phyloP scores from a whole-genome alignment of 352 stramenopile genomes.

The Phytophthora sp. region DNA sequence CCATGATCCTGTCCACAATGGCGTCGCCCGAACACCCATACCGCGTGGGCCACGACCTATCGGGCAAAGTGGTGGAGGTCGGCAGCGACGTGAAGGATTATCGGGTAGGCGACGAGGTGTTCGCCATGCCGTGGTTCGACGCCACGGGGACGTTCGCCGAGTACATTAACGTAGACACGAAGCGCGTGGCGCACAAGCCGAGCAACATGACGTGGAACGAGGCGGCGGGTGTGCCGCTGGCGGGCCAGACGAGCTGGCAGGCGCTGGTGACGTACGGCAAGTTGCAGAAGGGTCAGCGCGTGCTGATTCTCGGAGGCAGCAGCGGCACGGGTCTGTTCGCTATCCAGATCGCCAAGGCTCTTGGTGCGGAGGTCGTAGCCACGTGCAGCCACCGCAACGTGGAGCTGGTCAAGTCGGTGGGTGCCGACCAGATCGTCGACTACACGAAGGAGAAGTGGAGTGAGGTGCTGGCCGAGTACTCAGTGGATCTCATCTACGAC shows the following conservation, averaged over 20 bases:
- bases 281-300: slow-evolving; percentile 32
- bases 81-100: slow-evolving; percentile 36
- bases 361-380: slow-evolving; percentile 37
- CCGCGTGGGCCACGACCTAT: slow-evolving; percentile 29
- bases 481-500: slow-evolving; percentile 47
- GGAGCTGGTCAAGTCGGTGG: slow-evolving; percentile 47
- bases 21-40: slow-evolving; percentile 22
- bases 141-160: slow-evolving; percentile 39
- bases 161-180: slow-evolving; percentile 37
- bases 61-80: slow-evolving; percentile 41
- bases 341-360: slow-evolving; percentile 63
- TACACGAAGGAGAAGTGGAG: slow-evolving; percentile 59
- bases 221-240: slow-evolving; percentile 38
- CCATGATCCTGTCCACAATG: slow-evolving; percentile 4
- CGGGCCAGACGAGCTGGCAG: slow-evolving; percentile 42
- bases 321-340: slow-evolving; percentile 62
- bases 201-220: slow-evolving; percentile 44
- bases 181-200: slow-evolving; percentile 46
- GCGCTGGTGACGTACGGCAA: slow-evolving; percentile 37
- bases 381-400: slow-evolving; percentile 52
- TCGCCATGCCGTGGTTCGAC: slow-evolving; percentile 25
- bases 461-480: slow-evolving; percentile 37
- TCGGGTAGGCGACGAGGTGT: slow-evolving; percentile 41
- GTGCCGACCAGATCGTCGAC: slow-evolving; percentile 57
- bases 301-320: slow-evolving; percentile 58